Evolutionary conservation across 1,139 yeast species (phyloP), one percentile per base, ranked within the genome.

Genomic region (Protomyces arabidopsidicola): DNA sequence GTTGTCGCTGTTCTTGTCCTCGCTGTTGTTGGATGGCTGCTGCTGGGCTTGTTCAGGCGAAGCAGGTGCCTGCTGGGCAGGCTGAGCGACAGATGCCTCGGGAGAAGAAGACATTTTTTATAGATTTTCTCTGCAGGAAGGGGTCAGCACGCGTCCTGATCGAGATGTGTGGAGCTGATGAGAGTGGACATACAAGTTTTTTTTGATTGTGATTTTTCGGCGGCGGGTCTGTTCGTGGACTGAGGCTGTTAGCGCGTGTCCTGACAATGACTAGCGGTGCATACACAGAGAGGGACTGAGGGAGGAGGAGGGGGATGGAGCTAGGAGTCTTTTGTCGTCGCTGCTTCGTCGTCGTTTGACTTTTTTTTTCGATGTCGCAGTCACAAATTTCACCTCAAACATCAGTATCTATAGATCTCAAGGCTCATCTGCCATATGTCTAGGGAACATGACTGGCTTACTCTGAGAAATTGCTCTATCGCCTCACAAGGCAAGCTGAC

Each of bases 91-190:
- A 20, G 53, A 45, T 31, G 60, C 53, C 18, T 24, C 53, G 34
- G 60, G 60, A 24, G 60, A 55, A 34, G 60, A 42, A 31, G 60
- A 55, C 60, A 55, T 55, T 55, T 55, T 45, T n/a, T 55, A 31
- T 16, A 14, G 34, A 24, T 50, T 50, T 50, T 50, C 36, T 50
- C 53, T 50, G 34, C 14, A 31, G 6, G 36, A 8, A 50, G n/a
- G n/a, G 31, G 36, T 50, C 10, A 42, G 48, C 22, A 10, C 48
- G 42, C 42, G 42, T 38, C 16, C 42, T 14, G n/a, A 8, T 27
- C 2, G 31, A 27, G 4, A 2, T 27, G 31, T 27, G 31, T 27
- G 1, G 31, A 27, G 31, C 8, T 27, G 31, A 3, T 27, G 31
- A 8, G 8, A 18, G 5, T 31, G 35, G n/a, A 6, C 36, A 20